A percentile compares a stretch with the other conserved stretches of the same genome.
These are phyloP conservation scores for Leucogyrophana mollusca DNA, from an alignment of 768 basidiomycete genomes.

Conservation along the genomic window DNA sequence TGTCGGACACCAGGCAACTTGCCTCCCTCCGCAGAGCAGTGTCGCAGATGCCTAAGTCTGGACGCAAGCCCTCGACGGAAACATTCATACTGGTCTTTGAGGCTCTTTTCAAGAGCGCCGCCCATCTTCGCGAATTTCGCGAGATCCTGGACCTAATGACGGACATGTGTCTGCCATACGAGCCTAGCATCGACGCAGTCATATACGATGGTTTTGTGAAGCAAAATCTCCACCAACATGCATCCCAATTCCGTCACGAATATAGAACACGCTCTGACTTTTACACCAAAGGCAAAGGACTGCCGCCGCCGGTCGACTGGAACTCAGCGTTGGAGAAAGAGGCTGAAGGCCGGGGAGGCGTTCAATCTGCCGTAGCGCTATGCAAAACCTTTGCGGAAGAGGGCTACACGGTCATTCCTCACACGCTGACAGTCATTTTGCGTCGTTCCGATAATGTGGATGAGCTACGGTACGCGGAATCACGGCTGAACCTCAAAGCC, in stretches of 20 bases:
- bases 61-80: conserved; percentile 40
- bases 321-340: conserved; percentile 27
- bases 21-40: conserved; percentile 27
- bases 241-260: conserved; percentile 34
- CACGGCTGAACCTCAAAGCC: conserved; percentile 38
- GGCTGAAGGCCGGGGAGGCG: conserved; percentile 29
- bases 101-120: conserved; percentile 35
- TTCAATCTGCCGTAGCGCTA: conserved; percentile 32
- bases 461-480: conserved; percentile 43
- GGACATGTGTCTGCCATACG: conserved; percentile 40
- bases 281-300: conserved; percentile 20
- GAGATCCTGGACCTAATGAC: conserved; percentile 48
- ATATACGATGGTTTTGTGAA: conserved; percentile 45
- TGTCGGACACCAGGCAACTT: conserved; percentile 26
- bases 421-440: conserved; percentile 41
- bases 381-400: conserved; percentile 31
- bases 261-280: conserved; percentile 33
- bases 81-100: conserved; percentile 52
- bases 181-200: conserved; percentile 37
- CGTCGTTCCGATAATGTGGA: conserved; percentile 36
- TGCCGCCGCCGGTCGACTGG: conserved; percentile 28
- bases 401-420: conserved; percentile 30
- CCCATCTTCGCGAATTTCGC: conserved; percentile 32
- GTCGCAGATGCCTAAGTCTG: conserved; percentile 36
- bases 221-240: conserved; percentile 34